These are phyloP conservation scores for Rhodotorula mucilaginosa DNA, from an alignment of 1,284 basidiomycete species.

Conservation along the genomic window DNA sequence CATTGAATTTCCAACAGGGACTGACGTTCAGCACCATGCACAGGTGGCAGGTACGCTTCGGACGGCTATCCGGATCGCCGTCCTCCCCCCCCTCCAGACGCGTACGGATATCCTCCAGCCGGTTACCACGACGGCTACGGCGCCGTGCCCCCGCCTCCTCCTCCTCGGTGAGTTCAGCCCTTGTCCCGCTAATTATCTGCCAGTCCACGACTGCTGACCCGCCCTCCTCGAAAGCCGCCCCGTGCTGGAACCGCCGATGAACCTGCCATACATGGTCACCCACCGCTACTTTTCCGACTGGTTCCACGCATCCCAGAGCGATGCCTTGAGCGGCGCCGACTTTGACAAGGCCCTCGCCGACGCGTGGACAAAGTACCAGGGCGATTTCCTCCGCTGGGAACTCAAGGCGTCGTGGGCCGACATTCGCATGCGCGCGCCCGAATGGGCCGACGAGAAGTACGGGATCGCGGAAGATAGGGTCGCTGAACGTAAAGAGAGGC, in stretches of 20 bases:
- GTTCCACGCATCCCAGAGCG: slow-evolving; percentile 26
- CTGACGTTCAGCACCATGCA: background rate
- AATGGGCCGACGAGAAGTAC: slow-evolving; percentile 94
- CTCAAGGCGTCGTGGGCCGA: slow-evolving; percentile 26
- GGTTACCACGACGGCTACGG: background rate
- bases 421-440: slow-evolving; percentile 19
- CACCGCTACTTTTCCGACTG: slow-evolving; percentile 45
- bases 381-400: slow-evolving; percentile 30
- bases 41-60: background rate
- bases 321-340: slow-evolving; percentile 26
- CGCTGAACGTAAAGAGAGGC: slow-evolving; percentile 67
- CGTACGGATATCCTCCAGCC: background rate
- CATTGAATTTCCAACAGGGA: background rate
- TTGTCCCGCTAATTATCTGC: background rate
- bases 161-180: background rate
- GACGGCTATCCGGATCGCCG: slow-evolving; percentile 4
- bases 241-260: slow-evolving; percentile 37
- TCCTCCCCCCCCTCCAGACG: background rate
- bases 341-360: slow-evolving; percentile 40
- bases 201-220: background rate
- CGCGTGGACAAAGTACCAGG: slow-evolving; percentile 43
- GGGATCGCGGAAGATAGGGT: slow-evolving; percentile 67
- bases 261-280: slow-evolving; percentile 40
- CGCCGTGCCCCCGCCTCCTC: background rate
- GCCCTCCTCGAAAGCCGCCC: slow-evolving; percentile 23